Evolutionary conservation across 2,329 filamentous ascomycete genomes (phyloP).

Genomic region (Colletotrichum paranaense): DNA sequence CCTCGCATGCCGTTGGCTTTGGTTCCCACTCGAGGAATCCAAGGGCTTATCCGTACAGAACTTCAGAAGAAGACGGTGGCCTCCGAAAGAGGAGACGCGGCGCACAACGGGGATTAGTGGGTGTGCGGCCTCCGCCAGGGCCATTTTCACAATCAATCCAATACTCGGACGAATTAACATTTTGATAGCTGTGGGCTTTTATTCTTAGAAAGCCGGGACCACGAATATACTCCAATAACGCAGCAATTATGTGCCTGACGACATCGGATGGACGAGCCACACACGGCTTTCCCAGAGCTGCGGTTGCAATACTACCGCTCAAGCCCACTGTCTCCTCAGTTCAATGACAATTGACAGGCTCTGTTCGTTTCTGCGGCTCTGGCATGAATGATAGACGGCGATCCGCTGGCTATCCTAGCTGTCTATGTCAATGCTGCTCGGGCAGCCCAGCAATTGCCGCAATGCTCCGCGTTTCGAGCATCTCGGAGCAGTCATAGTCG

Average conservation of each 20-base stretch:
- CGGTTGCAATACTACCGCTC: background rate
- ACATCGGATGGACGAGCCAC: constrained; percentile 26
- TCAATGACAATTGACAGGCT: constrained; percentile 21
- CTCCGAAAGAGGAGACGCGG: constrained; percentile 1
- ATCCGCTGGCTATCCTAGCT: constrained; percentile 25
- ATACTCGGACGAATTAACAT: constrained; percentile 21
- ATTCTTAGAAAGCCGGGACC: constrained; percentile 29
- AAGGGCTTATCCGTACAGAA: constrained; percentile 19
- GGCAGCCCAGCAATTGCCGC: constrained; percentile 20
- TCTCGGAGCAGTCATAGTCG: constrained; percentile 2
- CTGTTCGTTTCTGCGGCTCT: constrained; percentile 27
- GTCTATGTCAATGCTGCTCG: constrained; percentile 28
- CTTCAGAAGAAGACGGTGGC: constrained; percentile 1
- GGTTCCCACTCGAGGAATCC: constrained; percentile 22
- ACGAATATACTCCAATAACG: background rate
- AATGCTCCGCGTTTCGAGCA: constrained; percentile 20
- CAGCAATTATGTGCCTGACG: constrained; percentile 24
- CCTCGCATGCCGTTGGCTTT: constrained; percentile 23
- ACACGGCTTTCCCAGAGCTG: constrained; percentile 26
- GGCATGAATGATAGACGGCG: constrained; percentile 30
- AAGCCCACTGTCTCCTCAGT: constrained; percentile 19
- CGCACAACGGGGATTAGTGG: constrained; percentile 21
- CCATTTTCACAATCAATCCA: constrained; percentile 30
- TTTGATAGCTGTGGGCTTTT: constrained; percentile 16
- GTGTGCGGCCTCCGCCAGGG: constrained; percentile 31